Evolutionary conservation across 345 rosid genomes (phyloP).

Genomic region (Barbarea vulgaris): DNA sequence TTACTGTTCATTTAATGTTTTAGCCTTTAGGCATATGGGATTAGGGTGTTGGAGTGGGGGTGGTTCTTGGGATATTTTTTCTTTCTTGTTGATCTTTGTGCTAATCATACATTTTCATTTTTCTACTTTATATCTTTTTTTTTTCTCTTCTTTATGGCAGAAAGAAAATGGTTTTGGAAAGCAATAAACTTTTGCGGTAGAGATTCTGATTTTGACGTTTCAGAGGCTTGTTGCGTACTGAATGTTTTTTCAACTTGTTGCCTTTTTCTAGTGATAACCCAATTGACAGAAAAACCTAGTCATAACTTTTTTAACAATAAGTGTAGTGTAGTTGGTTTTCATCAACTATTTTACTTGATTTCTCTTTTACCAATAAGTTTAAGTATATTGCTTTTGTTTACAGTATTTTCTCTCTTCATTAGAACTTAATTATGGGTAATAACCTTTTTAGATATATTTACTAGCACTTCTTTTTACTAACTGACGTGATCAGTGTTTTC

Average conservation of each 20-base stretch:
- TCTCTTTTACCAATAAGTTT: not conserved
- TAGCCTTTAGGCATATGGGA: conserved; percentile 11
- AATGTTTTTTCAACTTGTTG: conserved; percentile 42
- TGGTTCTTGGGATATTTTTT: conserved; percentile 13
- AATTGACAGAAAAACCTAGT: conserved; percentile 40
- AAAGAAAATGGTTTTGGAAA: conserved; percentile 43
- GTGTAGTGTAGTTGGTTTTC: conserved; percentile 11
- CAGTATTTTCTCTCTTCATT: not conserved
- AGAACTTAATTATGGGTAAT: not conserved
- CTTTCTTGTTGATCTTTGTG: conserved; percentile 28
- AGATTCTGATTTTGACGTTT: conserved; percentile 85
- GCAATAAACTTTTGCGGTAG: conserved; percentile 49
- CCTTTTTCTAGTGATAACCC: conserved; percentile 27
- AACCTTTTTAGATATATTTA: not conserved
- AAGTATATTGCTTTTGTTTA: not conserved
- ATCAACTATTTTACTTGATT: not conserved
- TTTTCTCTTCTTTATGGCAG: conserved; percentile 42
- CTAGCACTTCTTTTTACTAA: too few relatives aligned
- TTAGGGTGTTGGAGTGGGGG: conserved; percentile 4
- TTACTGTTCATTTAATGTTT: conserved; percentile 28
- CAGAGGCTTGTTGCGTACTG: conserved; percentile 51
- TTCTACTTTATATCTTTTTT: conserved; percentile 3
- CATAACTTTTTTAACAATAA: conserved; percentile 26
- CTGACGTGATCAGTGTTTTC: too few relatives aligned
- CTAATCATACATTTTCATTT: conserved; percentile 34